Percentiles rank a stretch among this genome's conserved stretches.
These are phyloP conservation scores for Penicillium chermesinum DNA, from an alignment of 495 filamentous ascomycete species.

Conservation along the genomic window DNA sequence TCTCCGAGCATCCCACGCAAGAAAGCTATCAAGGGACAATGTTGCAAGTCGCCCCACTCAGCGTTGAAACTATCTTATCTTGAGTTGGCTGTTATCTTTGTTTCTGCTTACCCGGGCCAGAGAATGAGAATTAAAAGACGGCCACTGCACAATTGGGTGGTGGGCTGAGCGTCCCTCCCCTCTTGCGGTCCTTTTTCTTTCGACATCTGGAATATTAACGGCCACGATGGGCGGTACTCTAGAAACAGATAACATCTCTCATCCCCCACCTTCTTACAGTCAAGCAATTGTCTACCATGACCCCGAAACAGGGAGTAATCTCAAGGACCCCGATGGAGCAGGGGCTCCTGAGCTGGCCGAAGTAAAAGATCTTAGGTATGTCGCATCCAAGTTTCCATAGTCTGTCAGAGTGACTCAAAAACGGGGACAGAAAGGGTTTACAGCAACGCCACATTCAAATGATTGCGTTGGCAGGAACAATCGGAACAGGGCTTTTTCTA, in stretches of 20 bases:
- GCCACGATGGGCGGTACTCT: not conserved
- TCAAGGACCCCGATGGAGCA: not conserved
- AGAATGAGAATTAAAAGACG: too few species aligned
- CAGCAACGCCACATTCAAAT: slow-evolving; percentile 35
- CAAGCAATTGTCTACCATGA: not conserved
- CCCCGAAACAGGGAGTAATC: not conserved
- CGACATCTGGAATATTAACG: too few species aligned
- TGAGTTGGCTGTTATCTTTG: not conserved
- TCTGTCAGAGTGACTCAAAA: not conserved
- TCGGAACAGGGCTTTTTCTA: slow-evolving; percentile 28
- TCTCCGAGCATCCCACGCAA: not conserved
- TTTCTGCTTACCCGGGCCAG: too few species aligned
- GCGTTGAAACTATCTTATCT: not conserved
- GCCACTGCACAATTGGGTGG: too few species aligned
- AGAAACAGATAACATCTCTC: not conserved
- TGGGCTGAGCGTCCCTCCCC: too few species aligned
- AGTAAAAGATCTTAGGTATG: slow-evolving; percentile 1
- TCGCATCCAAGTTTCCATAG: not conserved
- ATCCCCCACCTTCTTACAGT: not conserved
- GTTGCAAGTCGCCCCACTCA: not conserved
- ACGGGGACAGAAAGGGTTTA: slow-evolving; percentile 11
- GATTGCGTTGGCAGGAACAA: slow-evolving; percentile 41
- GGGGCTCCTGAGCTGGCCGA: slow-evolving; percentile 2
- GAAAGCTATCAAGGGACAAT: not conserved
- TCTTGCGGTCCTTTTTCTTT: not conserved